A percentile compares a stretch with the other conserved stretches of the same genome.
Conservation (phyloP, 495 filamentous ascomycete genomes). For the Amniculicola lignicola region DNA sequence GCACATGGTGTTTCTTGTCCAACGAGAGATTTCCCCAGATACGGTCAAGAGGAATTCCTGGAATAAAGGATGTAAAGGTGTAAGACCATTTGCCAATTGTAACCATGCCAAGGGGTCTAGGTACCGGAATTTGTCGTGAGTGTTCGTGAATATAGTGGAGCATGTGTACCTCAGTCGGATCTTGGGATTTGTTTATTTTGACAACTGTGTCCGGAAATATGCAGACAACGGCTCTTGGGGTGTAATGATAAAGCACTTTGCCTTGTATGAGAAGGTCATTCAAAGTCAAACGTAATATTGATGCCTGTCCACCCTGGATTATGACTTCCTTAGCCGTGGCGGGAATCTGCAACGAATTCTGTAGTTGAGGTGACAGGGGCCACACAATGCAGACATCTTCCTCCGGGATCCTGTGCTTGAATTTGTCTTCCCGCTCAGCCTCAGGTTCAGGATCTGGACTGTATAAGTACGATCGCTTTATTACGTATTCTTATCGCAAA, state of each 20-base stretch:
- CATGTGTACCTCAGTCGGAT: not conserved
- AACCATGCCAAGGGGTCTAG: constrained; percentile 1
- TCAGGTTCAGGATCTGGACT: not conserved
- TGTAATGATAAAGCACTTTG: not conserved
- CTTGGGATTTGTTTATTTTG: constrained; percentile 1
- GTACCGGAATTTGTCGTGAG: constrained; percentile 1
- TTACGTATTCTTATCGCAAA: not conserved
- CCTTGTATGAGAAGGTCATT: not conserved
- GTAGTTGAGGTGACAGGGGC: not conserved
- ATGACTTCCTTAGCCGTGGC: not conserved
- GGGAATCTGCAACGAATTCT: not conserved
- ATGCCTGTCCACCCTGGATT: not conserved
- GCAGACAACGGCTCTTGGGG: no score
- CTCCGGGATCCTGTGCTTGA: not conserved
- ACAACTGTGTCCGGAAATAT: no score
- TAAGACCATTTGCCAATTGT: constrained; percentile 3
- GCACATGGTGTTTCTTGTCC: constrained; percentile 1
- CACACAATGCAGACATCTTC: not conserved
- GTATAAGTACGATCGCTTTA: not conserved
- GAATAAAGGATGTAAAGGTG: constrained; percentile 6
- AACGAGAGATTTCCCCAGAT: constrained; percentile 3
- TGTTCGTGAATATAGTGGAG: constrained; percentile 1
- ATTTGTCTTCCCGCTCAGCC: not conserved
- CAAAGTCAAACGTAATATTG: not conserved
- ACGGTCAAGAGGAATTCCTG: constrained; percentile 4